phyloP scores from a whole-genome alignment of 257 asterid genomes.

The Eucommia ulmoides region DNA sequence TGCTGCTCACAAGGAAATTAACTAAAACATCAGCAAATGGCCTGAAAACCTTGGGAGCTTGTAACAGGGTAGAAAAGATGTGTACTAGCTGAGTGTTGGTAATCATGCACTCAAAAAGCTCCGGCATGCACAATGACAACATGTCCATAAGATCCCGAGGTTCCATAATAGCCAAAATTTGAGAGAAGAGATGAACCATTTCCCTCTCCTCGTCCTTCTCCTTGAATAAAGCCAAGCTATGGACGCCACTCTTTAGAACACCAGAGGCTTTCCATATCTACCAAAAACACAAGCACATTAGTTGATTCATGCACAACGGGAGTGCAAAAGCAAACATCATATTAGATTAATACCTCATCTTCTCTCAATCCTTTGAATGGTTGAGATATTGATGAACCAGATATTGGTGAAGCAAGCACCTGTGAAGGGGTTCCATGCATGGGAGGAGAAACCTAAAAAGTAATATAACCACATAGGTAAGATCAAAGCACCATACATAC shows the following conservation, averaged over 20 bases:
- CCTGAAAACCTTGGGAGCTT: slow-evolving; percentile 86
- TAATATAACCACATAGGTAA: slow-evolving; percentile 11
- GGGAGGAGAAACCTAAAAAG: slow-evolving; percentile 72
- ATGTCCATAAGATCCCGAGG: slow-evolving; percentile 98
- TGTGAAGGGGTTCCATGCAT: slow-evolving; percentile 85
- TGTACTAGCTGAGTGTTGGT: slow-evolving; percentile 85
- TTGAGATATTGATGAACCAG: slow-evolving; percentile 62
- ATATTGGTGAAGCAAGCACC: slow-evolving; percentile 49
- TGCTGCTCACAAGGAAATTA: slow-evolving; percentile 86
- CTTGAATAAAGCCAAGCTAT: slow-evolving; percentile 90
- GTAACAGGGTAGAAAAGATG: slow-evolving; percentile 88
- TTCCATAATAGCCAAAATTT: slow-evolving; percentile 93
- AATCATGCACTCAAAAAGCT: slow-evolving; percentile 97
- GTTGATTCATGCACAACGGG: too few relatives aligned
- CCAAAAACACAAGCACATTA: too few relatives aligned
- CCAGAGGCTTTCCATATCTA: slow-evolving; percentile 99
- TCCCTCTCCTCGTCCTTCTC: slow-evolving; percentile 99
- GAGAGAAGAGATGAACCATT: slow-evolving; percentile 86
- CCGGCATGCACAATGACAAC: slow-evolving; percentile 97
- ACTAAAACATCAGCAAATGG: slow-evolving; percentile 97
- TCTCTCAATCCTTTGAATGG: slow-evolving; percentile 94
- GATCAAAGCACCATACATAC: slow-evolving; percentile 7
- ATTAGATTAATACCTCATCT: slow-evolving; percentile 62
- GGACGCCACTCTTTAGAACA: slow-evolving; percentile 91
- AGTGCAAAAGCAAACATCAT: slow-evolving; percentile 9